phyloP scores from a whole-genome alignment of 192 early-diverging fungal species.

The Kappamyces sp. region DNA sequence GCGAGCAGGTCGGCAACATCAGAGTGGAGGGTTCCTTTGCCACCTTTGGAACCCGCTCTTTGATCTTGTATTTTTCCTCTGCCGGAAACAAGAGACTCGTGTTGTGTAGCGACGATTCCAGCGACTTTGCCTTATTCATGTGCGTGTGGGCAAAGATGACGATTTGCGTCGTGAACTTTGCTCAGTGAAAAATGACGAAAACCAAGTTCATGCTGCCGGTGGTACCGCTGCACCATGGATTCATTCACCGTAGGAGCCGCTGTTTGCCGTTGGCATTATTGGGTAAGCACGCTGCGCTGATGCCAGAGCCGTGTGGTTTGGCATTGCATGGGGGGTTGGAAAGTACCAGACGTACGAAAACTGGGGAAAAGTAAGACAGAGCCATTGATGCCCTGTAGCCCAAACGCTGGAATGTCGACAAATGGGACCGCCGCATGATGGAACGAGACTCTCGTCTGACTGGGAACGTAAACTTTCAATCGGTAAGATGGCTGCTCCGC shows the following conservation, averaged over 20 bases:
- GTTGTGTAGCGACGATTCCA: constrained; percentile 2
- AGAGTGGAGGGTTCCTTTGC: constrained; percentile 1
- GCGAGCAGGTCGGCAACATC: constrained; percentile 22
- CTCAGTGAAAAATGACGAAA: background rate
- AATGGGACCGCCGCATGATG: constrained; percentile 57
- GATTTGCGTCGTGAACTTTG: background rate
- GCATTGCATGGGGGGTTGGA: constrained; percentile 4
- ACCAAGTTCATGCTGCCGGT: background rate
- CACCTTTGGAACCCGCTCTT: background rate
- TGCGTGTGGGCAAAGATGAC: background rate
- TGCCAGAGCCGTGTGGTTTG: too few relatives aligned
- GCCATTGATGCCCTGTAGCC: constrained; percentile 29
- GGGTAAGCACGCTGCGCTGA: background rate
- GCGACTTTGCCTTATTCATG: background rate
- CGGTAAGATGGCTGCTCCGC: constrained; percentile 22
- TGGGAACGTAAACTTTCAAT: constrained; percentile 53
- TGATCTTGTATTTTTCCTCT: constrained; percentile 16
- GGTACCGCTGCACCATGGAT: background rate
- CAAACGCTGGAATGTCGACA: constrained; percentile 46
- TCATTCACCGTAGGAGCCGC: constrained; percentile 9
- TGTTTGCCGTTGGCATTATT: constrained; percentile 8
- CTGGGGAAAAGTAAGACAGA: constrained; percentile 33
- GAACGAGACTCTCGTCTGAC: constrained; percentile 49
- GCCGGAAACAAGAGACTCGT: constrained; percentile 1
- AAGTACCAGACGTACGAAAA: constrained; percentile 24